Evolutionary conservation across 192 early-diverging fungal genomes (phyloP).

Genomic region (Coemansia sp.): DNA sequence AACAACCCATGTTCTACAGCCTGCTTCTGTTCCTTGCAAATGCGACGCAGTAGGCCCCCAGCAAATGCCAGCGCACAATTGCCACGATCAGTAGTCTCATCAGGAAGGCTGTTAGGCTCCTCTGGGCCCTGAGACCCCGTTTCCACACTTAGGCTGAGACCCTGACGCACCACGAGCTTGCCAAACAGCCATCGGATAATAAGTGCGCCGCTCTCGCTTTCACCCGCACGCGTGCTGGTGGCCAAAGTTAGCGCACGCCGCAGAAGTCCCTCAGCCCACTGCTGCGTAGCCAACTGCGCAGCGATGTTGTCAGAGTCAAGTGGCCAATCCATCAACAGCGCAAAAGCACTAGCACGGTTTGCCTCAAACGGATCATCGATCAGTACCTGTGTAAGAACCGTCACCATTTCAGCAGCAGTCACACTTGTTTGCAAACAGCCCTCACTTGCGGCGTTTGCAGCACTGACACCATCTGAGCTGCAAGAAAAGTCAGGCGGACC

Average conservation of each 20-base stretch:
- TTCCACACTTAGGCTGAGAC: constrained; percentile 22
- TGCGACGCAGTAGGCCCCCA: constrained; percentile 21
- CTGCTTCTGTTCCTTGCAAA: constrained; percentile 14
- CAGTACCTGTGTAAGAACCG: constrained; percentile 61
- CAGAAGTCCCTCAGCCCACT: constrained; percentile 55
- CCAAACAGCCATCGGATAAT: constrained; percentile 74
- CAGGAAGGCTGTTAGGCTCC: no score
- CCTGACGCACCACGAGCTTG: constrained; percentile 65
- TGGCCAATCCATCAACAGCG: constrained; percentile 69
- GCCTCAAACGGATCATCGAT: constrained; percentile 69
- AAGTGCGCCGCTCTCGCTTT: constrained; percentile 83
- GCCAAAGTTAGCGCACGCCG: constrained; percentile 63
- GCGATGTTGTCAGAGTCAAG: constrained; percentile 55
- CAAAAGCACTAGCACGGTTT: constrained; percentile 71
- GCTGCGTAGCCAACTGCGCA: constrained; percentile 38
- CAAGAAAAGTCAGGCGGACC: constrained; percentile 24
- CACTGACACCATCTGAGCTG: background rate
- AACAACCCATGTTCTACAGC: constrained; percentile 53
- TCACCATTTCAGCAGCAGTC: constrained; percentile 36
- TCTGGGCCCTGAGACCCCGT: background rate
- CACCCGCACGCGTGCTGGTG: constrained; percentile 67
- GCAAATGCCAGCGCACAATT: constrained; percentile 23
- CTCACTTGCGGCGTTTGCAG: background rate
- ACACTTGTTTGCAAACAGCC: constrained; percentile 1
- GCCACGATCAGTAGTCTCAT: background rate